These are phyloP conservation scores for Epicoccum sorghinum DNA, from an alignment of 2,329 filamentous ascomycete genomes.

Conservation along the genomic window DNA sequence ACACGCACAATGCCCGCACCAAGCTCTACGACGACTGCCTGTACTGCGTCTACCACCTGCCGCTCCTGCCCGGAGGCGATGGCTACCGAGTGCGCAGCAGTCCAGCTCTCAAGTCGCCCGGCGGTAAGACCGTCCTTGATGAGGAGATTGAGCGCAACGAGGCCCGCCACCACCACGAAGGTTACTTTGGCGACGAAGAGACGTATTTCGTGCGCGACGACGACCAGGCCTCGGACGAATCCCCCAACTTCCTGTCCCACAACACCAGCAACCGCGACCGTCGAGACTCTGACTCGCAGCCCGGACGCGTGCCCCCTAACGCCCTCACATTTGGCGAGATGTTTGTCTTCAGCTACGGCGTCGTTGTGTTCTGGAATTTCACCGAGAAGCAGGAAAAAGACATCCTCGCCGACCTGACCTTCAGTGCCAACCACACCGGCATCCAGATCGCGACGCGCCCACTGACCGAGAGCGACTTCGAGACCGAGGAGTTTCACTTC, in stretches of 20 bases:
- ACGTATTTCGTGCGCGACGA: conserved; percentile 55
- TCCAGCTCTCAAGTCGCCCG: conserved; percentile 89
- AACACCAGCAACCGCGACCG: conserved; percentile 16
- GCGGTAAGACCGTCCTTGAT: conserved; percentile 89
- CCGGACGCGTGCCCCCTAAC: conserved; percentile 67
- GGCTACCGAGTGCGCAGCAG: conserved; percentile 89
- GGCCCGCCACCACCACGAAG: conserved; percentile 84
- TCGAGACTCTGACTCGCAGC: conserved; percentile 25
- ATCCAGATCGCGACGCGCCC: conserved; percentile 77
- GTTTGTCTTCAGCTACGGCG: conserved; percentile 96
- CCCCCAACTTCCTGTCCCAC: conserved; percentile 17
- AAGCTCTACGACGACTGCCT: conserved; percentile 98
- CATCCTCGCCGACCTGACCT: conserved; percentile 91
- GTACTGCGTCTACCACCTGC: conserved; percentile 93
- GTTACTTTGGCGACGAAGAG: conserved; percentile 80
- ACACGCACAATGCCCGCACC: conserved; percentile 86
- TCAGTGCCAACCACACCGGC: conserved; percentile 72
- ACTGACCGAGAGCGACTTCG: conserved; percentile 86
- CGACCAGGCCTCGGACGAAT: conserved; percentile 19
- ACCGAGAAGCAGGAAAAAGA: conserved; percentile 96
- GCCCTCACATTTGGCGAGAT: conserved; percentile 87
- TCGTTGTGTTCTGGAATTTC: conserved; percentile 99
- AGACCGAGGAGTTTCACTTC: conserved; percentile 98
- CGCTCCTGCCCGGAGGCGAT: conserved; percentile 81
- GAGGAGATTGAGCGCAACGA: conserved; percentile 97